These are phyloP conservation scores for Myriosclerotinia duriaeana DNA, from an alignment of 2,329 filamentous ascomycete genomes.

Conservation along the genomic window DNA sequence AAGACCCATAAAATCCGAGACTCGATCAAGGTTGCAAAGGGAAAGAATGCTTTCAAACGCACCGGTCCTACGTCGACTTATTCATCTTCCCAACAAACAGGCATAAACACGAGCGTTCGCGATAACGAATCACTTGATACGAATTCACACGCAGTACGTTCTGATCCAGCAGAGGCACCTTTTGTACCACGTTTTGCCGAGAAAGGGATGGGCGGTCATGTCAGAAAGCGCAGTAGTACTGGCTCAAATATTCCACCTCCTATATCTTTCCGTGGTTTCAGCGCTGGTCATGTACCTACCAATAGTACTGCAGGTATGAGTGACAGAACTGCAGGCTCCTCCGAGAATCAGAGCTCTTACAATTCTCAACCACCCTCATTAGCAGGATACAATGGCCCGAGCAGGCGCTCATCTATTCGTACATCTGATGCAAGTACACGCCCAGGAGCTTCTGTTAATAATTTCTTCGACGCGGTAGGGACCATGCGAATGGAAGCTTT, in stretches of 20 bases:
- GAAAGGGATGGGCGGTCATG: constrained; percentile 56
- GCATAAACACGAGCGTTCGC: constrained; percentile 26
- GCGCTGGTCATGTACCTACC: constrained; percentile 41
- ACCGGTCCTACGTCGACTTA: constrained; percentile 43
- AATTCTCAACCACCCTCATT: constrained; percentile 52
- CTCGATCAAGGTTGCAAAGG: constrained; percentile 86
- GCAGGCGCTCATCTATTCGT: constrained; percentile 41
- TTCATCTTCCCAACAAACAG: constrained; percentile 32
- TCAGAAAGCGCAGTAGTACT: constrained; percentile 86
- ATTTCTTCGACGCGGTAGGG: constrained; percentile 82
- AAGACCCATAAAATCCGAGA: constrained; percentile 65
- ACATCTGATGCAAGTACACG: constrained; percentile 39
- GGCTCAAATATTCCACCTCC: constrained; percentile 71
- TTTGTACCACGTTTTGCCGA: constrained; percentile 69
- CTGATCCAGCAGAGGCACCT: constrained; percentile 62
- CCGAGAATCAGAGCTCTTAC: constrained; percentile 52
- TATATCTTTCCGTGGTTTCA: constrained; percentile 77
- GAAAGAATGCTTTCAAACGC: constrained; percentile 47
- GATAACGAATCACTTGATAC: constrained; percentile 35
- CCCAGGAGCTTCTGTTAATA: constrained; percentile 39
- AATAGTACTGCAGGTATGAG: constrained; percentile 60
- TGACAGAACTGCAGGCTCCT: constrained; percentile 55
- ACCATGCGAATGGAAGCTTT: constrained; percentile 98
- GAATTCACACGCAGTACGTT: constrained; percentile 27
- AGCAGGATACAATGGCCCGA: constrained; percentile 44